These are phyloP conservation scores for Talaromyces thailandensis DNA, from an alignment of 495 filamentous ascomycete genomes.

Conservation along the genomic window DNA sequence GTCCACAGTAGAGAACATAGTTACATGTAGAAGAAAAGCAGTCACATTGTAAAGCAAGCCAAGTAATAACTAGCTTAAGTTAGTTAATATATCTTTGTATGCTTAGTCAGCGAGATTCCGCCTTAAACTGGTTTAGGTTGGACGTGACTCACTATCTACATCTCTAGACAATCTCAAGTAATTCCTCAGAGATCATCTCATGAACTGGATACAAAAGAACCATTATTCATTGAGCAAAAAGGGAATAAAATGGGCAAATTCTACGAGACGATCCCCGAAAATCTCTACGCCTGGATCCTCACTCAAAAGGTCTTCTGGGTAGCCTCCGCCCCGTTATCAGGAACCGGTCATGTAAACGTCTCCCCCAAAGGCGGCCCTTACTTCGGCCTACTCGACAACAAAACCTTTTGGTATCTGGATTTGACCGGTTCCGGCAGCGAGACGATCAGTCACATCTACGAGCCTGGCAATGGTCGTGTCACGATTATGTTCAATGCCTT, in stretches of 20 bases:
- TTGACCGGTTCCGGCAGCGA: constrained; percentile 62
- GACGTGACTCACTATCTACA: background rate
- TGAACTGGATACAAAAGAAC: background rate
- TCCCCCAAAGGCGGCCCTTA: constrained; percentile 58
- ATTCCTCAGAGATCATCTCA: background rate
- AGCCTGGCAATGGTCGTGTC: constrained; percentile 54
- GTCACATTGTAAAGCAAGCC: background rate
- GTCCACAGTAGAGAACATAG: background rate
- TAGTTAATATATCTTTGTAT: background rate
- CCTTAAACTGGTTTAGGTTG: background rate
- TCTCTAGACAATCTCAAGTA: background rate
- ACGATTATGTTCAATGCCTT: constrained; percentile 68
- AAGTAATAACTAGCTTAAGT: too few relatives aligned
- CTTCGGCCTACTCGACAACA: constrained; percentile 50
- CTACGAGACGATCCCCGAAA: constrained; percentile 48
- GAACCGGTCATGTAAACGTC: constrained; percentile 51
- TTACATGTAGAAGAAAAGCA: background rate
- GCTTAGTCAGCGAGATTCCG: background rate
- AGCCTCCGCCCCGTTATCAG: constrained; percentile 53
- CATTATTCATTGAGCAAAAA: background rate
- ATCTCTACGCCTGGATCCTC: constrained; percentile 48
- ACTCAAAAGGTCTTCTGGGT: constrained; percentile 60
- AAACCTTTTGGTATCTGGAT: constrained; percentile 61
- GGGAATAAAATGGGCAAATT: constrained; percentile 47
- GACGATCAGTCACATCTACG: constrained; percentile 63